Percentiles rank a stretch among this genome's conserved stretches.
Evolutionary conservation across 2,329 filamentous ascomycete genomes (phyloP).

Genomic region (Fonsecaea multimorphosa): DNA sequence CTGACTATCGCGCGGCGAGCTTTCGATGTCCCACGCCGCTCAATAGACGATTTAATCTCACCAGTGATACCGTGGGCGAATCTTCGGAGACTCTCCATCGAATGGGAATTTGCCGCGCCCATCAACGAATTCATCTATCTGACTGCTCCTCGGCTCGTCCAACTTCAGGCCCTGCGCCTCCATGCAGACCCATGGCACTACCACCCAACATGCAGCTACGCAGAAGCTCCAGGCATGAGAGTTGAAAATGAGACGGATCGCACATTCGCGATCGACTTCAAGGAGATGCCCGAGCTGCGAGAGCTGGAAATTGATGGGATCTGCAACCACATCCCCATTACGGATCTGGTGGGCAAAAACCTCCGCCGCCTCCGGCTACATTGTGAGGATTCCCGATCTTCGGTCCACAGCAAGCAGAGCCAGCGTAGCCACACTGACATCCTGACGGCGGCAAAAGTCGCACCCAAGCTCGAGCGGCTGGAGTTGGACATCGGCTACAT

Average conservation of each 20-base stretch:
- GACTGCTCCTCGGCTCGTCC: slow-evolving; percentile 22
- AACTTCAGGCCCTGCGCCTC: slow-evolving; percentile 30
- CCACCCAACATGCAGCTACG: slow-evolving; percentile 26
- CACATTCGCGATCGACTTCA: slow-evolving; percentile 30
- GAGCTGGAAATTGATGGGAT: slow-evolving; percentile 38
- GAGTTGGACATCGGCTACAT: slow-evolving; percentile 39
- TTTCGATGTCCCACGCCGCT: slow-evolving; percentile 1
- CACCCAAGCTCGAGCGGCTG: slow-evolving; percentile 36
- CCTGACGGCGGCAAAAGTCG: slow-evolving; percentile 24
- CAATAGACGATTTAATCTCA: slow-evolving; percentile 15
- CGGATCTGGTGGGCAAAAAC: slow-evolving; percentile 25
- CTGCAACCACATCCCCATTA: slow-evolving; percentile 37
- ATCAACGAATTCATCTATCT: slow-evolving; percentile 26
- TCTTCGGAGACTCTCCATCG: slow-evolving; percentile 25
- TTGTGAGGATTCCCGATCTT: slow-evolving; percentile 23
- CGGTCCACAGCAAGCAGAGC: slow-evolving; percentile 27
- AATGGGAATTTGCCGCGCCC: slow-evolving; percentile 20
- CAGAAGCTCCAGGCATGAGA: slow-evolving; percentile 6
- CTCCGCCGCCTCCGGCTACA: slow-evolving; percentile 33
- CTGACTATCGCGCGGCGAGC: slow-evolving; percentile 18
- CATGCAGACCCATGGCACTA: slow-evolving; percentile 20
- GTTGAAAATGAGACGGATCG: slow-evolving; percentile 18
- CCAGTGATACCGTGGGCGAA: slow-evolving; percentile 25
- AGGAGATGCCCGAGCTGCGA: slow-evolving; percentile 23
- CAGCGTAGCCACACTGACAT: slow-evolving; percentile 35